A percentile compares a stretch with the other conserved stretches of the same genome.
Conservation (phyloP, 495 filamentous ascomycete genomes). For the Geopyxis carbonaria region DNA sequence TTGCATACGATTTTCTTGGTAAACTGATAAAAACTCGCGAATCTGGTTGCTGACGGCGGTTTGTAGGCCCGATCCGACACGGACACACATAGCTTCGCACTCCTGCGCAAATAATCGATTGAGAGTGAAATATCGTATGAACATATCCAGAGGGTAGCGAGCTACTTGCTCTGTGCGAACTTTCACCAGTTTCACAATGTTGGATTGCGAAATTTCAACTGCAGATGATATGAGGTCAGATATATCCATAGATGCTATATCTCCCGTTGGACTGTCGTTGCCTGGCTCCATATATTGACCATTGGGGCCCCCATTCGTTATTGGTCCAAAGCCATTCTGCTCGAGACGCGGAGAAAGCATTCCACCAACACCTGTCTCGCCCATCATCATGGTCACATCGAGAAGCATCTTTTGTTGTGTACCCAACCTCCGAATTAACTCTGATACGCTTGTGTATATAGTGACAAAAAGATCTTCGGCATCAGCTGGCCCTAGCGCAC, state of each 20-base stretch:
- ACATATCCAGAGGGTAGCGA: slow-evolving; percentile 27
- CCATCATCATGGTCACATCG: slow-evolving; percentile 59
- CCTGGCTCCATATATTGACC: neutral
- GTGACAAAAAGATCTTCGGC: slow-evolving; percentile 70
- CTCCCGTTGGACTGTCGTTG: slow-evolving; percentile 5
- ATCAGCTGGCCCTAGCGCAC: slow-evolving; percentile 64
- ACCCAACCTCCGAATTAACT: slow-evolving; percentile 65
- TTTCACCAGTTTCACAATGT: slow-evolving; percentile 78
- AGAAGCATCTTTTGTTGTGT: slow-evolving; percentile 91
- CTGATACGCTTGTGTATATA: slow-evolving; percentile 73
- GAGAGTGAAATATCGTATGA: slow-evolving; percentile 81
- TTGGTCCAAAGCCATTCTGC: slow-evolving; percentile 20
- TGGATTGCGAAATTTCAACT: slow-evolving; percentile 80
- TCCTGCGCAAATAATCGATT: slow-evolving; percentile 92
- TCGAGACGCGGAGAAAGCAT: slow-evolving; percentile 24
- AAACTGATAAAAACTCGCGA: slow-evolving; percentile 62
- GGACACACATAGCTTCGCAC: slow-evolving; percentile 86
- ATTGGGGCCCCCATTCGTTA: slow-evolving; percentile 5
- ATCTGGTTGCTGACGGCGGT: slow-evolving; percentile 84
- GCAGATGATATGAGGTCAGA: slow-evolving; percentile 85
- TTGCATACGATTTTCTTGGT: slow-evolving; percentile 62
- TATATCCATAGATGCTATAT: slow-evolving; percentile 58
- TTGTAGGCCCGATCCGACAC: slow-evolving; percentile 68
- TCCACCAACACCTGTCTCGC: slow-evolving; percentile 23
- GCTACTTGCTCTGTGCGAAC: slow-evolving; percentile 54